Evolutionary conservation across 495 filamentous ascomycete species (phyloP).

Genomic region (Xylaria scruposa): DNA sequence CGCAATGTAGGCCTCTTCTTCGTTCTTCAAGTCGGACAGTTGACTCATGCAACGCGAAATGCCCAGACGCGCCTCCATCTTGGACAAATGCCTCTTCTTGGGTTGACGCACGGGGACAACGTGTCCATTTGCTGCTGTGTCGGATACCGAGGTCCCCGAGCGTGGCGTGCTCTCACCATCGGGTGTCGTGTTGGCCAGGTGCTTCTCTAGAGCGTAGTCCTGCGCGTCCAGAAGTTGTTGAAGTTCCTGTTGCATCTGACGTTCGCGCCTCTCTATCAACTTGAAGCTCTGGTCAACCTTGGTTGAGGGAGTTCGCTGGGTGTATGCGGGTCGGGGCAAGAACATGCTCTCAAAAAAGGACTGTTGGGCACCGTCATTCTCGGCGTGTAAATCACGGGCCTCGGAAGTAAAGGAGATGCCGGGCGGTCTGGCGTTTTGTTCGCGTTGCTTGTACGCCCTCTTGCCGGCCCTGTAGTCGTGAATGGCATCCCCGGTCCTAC

Average conservation of each 20-base stretch:
- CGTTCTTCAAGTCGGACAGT: constrained; percentile 72
- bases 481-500: neutral
- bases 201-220: constrained; percentile 70
- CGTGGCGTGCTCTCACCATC: constrained; percentile 35
- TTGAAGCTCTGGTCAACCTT: constrained; percentile 42
- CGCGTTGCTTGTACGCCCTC: constrained; percentile 12
- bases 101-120: constrained; percentile 71
- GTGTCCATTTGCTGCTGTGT: constrained; percentile 37
- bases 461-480: constrained; percentile 13
- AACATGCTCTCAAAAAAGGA: constrained; percentile 42
- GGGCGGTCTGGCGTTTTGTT: constrained; percentile 23
- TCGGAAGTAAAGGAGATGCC: constrained; percentile 33
- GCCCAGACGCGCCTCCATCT: constrained; percentile 72
- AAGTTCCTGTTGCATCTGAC: constrained; percentile 73
- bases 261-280: constrained; percentile 58
- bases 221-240: constrained; percentile 87
- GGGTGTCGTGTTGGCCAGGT: constrained; percentile 29
- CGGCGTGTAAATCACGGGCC: constrained; percentile 19
- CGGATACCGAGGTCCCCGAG: constrained; percentile 28
- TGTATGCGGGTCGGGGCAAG: constrained; percentile 30
- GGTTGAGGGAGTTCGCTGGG: constrained; percentile 24
- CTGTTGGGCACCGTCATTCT: constrained; percentile 13
- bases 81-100: constrained; percentile 58
- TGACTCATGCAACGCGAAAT: constrained; percentile 75
- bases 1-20: constrained; percentile 69